Evolutionary conservation across 2,329 filamentous ascomycete species (phyloP).

Genomic region (Tolypocladium cylindrosporum): DNA sequence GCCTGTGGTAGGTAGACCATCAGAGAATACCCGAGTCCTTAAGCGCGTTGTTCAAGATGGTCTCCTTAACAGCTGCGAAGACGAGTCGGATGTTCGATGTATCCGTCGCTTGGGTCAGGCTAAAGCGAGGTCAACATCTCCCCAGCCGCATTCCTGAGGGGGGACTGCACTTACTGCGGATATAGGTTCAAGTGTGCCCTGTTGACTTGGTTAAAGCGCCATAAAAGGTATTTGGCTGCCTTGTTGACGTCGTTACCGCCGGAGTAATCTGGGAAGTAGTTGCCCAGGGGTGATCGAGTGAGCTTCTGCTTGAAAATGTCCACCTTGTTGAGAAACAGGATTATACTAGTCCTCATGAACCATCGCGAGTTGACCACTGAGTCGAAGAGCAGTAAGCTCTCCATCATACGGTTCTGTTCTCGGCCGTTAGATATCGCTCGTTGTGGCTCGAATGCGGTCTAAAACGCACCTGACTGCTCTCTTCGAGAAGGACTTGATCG

Average conservation of each 20-base stretch:
- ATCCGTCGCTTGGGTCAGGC: conserved; percentile 95
- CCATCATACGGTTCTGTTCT: conserved; percentile 94
- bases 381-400: conserved; percentile 90
- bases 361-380: conserved; percentile 97
- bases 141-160: neutral
- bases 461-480: conserved; percentile 77
- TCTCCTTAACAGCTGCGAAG: conserved; percentile 97
- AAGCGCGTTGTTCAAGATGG: conserved; percentile 93
- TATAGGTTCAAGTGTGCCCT: conserved; percentile 92
- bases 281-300: conserved; percentile 75
- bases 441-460: neutral
- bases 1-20: conserved; percentile 18
- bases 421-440: neutral
- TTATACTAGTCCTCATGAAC: conserved; percentile 99
- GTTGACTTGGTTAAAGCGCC: conserved; percentile 99
- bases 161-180: conserved; percentile 63
- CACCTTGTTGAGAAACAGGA: conserved; percentile 97
- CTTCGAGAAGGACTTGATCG: conserved; percentile 91
- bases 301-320: conserved; percentile 97
- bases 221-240: conserved; percentile 92
- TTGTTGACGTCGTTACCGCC: conserved; percentile 97
- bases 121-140: conserved; percentile 23
- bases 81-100: conserved; percentile 97
- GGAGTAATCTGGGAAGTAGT: conserved; percentile 97
- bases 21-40: conserved; percentile 95